phyloP scores from a whole-genome alignment of 306 rosid genomes.

The Myrica gale region DNA sequence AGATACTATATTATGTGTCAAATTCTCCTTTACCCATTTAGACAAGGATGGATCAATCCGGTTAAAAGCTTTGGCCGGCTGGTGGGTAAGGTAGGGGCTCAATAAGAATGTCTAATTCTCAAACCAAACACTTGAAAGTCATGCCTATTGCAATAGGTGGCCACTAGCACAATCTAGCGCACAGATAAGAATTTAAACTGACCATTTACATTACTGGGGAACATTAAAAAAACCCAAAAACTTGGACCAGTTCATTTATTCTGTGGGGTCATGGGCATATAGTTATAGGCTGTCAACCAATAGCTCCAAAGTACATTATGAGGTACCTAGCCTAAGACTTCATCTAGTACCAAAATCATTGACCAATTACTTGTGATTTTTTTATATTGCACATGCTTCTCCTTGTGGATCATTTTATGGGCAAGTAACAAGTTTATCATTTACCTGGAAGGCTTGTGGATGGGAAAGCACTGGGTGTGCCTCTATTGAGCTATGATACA shows the following conservation, averaged over 20 bases:
- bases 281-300: not conserved
- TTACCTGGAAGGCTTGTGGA: not conserved
- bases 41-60: not conserved
- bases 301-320: not conserved
- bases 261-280: not conserved
- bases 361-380: not conserved
- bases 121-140: not conserved
- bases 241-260: conserved; percentile 4
- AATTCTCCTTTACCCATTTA: not conserved
- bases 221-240: not conserved
- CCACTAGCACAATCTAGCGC: too few relatives aligned
- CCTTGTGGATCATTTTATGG: not conserved
- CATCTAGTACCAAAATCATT: not conserved
- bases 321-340: not conserved
- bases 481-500: not conserved
- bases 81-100: not conserved
- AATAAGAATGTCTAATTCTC: not conserved
- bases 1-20: not conserved
- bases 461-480: not conserved
- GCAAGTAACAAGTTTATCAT: not conserved
- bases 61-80: not conserved
- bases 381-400: not conserved
- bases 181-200: too few relatives aligned
- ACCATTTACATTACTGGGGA: too few relatives aligned
- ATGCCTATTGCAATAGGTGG: too few relatives aligned